Evolutionary conservation across 2,329 filamentous ascomycete species (phyloP).

Genomic region (Amauroascus verrucosus): DNA sequence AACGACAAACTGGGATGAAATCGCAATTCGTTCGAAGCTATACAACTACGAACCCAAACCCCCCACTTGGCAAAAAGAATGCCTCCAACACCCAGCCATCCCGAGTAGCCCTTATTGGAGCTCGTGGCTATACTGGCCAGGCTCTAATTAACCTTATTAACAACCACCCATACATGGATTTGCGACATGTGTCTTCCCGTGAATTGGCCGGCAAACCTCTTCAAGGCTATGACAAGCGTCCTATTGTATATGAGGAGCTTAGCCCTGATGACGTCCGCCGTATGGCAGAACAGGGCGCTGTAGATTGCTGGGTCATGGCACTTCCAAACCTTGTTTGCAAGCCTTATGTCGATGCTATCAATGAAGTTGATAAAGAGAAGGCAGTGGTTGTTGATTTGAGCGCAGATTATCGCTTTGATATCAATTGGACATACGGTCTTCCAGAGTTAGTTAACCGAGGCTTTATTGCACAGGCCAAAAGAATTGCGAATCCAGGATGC

Average conservation of each 20-base stretch:
- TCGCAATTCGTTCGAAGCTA: slow-evolving; percentile 32
- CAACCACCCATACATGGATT: slow-evolving; percentile 77
- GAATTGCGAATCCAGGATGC: slow-evolving; percentile 88
- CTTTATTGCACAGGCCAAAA: slow-evolving; percentile 64
- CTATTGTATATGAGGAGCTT: slow-evolving; percentile 87
- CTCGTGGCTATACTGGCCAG: slow-evolving; percentile 88
- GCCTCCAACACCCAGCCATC: slow-evolving; percentile 69
- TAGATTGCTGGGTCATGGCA: slow-evolving; percentile 97
- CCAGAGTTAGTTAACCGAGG: slow-evolving; percentile 72
- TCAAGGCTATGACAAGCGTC: slow-evolving; percentile 79
- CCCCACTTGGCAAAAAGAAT: slow-evolving; percentile 79
- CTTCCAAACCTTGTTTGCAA: slow-evolving; percentile 91
- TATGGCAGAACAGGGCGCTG: slow-evolving; percentile 72
- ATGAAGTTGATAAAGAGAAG: slow-evolving; percentile 55
- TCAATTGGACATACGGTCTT: slow-evolving; percentile 77
- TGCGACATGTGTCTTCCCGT: slow-evolving; percentile 84
- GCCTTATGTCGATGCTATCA: slow-evolving; percentile 82
- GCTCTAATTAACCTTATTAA: slow-evolving; percentile 81
- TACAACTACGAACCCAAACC: slow-evolving; percentile 55
- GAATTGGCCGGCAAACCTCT: slow-evolving; percentile 81
- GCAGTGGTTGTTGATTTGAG: slow-evolving; percentile 86
- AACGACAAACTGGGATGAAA: slow-evolving; percentile 23
- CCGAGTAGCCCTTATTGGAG: slow-evolving; percentile 77
- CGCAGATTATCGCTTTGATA: slow-evolving; percentile 90
- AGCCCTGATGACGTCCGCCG: slow-evolving; percentile 73